Conservation (phyloP, 345 rosid species). For the Erucastrum elatum region DNA sequence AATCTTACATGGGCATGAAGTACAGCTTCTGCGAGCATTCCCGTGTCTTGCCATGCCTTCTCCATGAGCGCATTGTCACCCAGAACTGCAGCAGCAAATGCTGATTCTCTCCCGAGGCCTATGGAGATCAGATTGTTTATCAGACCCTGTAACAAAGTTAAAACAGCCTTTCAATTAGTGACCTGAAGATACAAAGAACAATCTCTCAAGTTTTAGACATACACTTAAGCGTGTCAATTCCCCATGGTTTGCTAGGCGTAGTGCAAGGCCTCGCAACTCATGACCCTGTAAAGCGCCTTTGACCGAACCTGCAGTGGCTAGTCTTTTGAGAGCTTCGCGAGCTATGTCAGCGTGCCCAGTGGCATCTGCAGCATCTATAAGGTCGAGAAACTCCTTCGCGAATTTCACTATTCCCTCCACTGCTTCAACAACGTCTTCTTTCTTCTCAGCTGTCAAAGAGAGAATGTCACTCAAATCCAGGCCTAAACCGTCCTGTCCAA, state of each 20-base stretch:
- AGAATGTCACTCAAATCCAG: constrained; percentile 87
- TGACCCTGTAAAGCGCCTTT: constrained; percentile 92
- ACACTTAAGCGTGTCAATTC: constrained; percentile 87
- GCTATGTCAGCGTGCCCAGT: constrained; percentile 91
- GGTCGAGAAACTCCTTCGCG: constrained; percentile 91
- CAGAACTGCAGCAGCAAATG: constrained; percentile 90
- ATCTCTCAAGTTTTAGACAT: constrained; percentile 33
- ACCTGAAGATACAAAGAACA: background rate
- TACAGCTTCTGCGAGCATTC: constrained; percentile 99
- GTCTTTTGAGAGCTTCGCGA: constrained; percentile 93
- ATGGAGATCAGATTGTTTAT: constrained; percentile 84
- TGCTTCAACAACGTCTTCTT: constrained; percentile 91
- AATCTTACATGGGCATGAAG: constrained; percentile 94
- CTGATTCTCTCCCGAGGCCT: constrained; percentile 94
- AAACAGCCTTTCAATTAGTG: constrained; percentile 3
- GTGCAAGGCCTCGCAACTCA: constrained; percentile 87
- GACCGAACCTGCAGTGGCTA: constrained; percentile 93
- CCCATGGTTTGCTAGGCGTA: constrained; percentile 98
- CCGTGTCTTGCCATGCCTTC: constrained; percentile 97
- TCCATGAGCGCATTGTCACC: constrained; percentile 99
- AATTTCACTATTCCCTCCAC: constrained; percentile 92
- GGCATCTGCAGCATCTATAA: constrained; percentile 99
- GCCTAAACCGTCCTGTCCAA: constrained; percentile 77
- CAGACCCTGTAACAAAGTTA: constrained; percentile 57
- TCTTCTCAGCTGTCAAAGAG: constrained; percentile 69